Base-by-base conservation (phyloP, 192 early-diverging fungal genomes). In the Oehlia diaphana region DNA sequence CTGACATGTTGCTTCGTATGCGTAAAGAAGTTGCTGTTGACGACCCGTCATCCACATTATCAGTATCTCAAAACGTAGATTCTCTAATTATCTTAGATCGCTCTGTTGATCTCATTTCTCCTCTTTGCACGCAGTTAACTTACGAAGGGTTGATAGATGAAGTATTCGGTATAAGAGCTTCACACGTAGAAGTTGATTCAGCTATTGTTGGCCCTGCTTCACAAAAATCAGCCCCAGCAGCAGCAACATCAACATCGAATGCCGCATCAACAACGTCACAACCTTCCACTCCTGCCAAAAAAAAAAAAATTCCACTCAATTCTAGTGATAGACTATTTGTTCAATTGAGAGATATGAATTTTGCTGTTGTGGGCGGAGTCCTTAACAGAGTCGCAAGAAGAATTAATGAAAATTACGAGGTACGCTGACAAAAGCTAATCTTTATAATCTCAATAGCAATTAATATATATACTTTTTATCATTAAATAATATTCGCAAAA, bases 111-210 rank as follows among this genome's bases (percentile, higher is more conserved):
- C 78, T 97, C 63, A 86, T 96, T 47, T 98, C 96, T 5, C 97
- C 96, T 10, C 84, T 99, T 44, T 93, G 96, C 79, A 99, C 96
- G 0, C 96, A 97, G 82, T 87, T 98, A 75, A 98, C 98, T 1
- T 99, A 98, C 83, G 95, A 98, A 85, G 98, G 98, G 5, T 86
- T 99, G 28, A 92, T 99, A 77, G 97, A 98, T 84, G 98, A 99
- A 83, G 88, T 94, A 10, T 96, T 94, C 80, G 92, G 93, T 8
- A 97, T 99, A 53, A 83, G 85, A 85, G 82, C 87, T 61, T 87
- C 92, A 1, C 93, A 94, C 81, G 91, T 93, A 1, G 93, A 93
- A 77, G 79, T 96, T 21, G 93, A 96, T 80, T 85, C 92, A 9
- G 77, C 87, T n/a, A 73, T 94, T 16, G 85, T 89, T 21, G 86